Base-by-base conservation (phyloP, 2,329 filamentous ascomycete genomes). In the Fusarium hostae region DNA sequence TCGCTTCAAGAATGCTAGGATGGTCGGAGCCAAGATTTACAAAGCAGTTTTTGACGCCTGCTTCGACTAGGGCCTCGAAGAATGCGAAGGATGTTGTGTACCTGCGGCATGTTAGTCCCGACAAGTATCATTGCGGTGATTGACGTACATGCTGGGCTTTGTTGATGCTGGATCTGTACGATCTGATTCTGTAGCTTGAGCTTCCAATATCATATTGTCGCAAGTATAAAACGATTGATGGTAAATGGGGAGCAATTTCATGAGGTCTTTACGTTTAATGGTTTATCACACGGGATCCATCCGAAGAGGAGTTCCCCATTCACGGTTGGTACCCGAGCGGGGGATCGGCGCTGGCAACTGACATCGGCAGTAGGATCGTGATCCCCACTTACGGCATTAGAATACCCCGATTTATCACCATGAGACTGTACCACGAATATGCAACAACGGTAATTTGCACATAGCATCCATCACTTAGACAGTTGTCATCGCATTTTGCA, bases 11-110 rank as follows among this genome's bases (percentile, higher is more conserved):
- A 28, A 81, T 76, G 10, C 75, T 74, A 4, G 79, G 79, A 16
- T 81, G 86, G 59, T 87, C 86, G 4, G 84, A 86, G n/a, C 86
- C 86, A 11, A 87, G 76, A 63, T 87, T 87, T 47, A 86, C 86
- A 55, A 87, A 87, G 62, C 85, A 82, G 79, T 86, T 82, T 35
- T 80, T 84, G 52, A 87, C 82, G 44, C 85, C 85, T 9, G 84
- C 84, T 7, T 68, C 63, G 5, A 66, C 63, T 26, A 67, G 35
- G 55, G 64, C 64, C 63, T 67, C 64, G 0, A 67, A 67, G 2
- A 67, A 67, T 30, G 64, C 64, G 11, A 67, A 67, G 0, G 64
- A 67, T n/a, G 64, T 67, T 3, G 64, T 67, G 22, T 67, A 67
- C 64, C 63, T 67, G 6, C 2, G 12, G 1, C 0, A 0, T n/a